These are phyloP conservation scores for Trichophyton rubrum DNA, from an alignment of 2,329 filamentous ascomycete species.

Conservation along the genomic window DNA sequence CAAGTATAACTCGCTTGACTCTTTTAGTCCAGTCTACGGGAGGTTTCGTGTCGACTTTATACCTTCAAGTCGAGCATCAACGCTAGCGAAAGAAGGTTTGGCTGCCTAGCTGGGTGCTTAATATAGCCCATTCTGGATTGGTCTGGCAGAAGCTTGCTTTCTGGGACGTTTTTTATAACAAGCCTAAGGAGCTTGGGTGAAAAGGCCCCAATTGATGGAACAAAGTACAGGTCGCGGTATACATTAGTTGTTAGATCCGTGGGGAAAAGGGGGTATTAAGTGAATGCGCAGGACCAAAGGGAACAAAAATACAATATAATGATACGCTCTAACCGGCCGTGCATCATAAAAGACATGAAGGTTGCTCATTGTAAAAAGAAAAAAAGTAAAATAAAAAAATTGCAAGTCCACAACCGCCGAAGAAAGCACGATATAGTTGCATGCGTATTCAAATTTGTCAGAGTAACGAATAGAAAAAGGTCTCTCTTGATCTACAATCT, in stretches of 20 bases:
- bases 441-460: background rate
- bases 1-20: background rate
- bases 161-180: too few relatives aligned
- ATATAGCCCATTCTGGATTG: background rate
- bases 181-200: too few relatives aligned
- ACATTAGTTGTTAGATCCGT: too few relatives aligned
- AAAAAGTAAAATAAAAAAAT: background rate
- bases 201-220: too few relatives aligned
- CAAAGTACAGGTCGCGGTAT: too few relatives aligned
- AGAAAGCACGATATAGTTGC: background rate
- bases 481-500: slow-evolving; percentile 42
- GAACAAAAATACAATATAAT: background rate
- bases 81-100: background rate
- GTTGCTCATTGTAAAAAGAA: background rate
- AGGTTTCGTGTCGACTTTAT: background rate
- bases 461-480: background rate
- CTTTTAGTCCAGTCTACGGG: background rate
- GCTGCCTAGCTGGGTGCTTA: background rate
- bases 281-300: too few relatives aligned
- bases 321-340: background rate
- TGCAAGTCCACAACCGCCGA: too few relatives aligned
- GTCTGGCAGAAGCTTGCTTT: background rate
- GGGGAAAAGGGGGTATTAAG: too few relatives aligned
- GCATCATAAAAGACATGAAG: background rate
- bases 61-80: background rate